Base-by-base conservation (phyloP, 2,329 filamentous ascomycete genomes). In the Tetracladium maxilliforme region DNA sequence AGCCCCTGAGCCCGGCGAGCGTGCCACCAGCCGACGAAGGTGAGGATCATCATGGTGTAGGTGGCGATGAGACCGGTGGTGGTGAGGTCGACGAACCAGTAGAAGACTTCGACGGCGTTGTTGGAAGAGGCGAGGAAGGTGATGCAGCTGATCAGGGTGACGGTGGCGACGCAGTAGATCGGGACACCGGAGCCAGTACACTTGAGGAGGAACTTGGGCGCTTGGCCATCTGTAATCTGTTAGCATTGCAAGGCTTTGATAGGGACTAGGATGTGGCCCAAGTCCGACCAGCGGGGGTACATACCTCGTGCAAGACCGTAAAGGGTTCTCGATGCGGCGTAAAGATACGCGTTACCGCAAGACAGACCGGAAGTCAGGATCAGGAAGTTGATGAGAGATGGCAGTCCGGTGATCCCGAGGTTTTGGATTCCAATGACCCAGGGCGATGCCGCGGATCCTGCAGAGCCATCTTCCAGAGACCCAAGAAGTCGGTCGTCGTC, bases 71-170 rank as follows among this genome's bases (percentile, higher is more conserved):
- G 36, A 4, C 18, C 32, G 6, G 38, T 46, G 16, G 49, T 68
- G 20, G 58, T 65, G 16, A 70, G 46, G 36, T 63, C 65, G 35
- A 66, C 56, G 35, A 70, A 64, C 65, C 64, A 70, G 37, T 61
- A 63, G 42, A 70, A 70, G 10, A 80, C 74, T 16, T 68, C 59
- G 3, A 67, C 55, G 1, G 69, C 61, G 26, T 53, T 46, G 36
- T 63, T 64, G 16, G 59, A 69, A 21, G 77, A 56, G 37, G 75
- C 70, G 31, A 78, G 45, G 41, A 79, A 81, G 9, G 64, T 63
- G 13, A 81, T 52, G n/a, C 74, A 56, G 7, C 67, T 60, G 29
- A 82, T 63, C 3, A 59, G 37, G 30, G 73, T 57, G 1, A 67
- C 64, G 15, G 67, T 45, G 12, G 35, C 33, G 14, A 46, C 39